Evolutionary conservation across 2,329 filamentous ascomycete genomes (phyloP).

Genomic region (Sclerotinia sclerotiorum): DNA sequence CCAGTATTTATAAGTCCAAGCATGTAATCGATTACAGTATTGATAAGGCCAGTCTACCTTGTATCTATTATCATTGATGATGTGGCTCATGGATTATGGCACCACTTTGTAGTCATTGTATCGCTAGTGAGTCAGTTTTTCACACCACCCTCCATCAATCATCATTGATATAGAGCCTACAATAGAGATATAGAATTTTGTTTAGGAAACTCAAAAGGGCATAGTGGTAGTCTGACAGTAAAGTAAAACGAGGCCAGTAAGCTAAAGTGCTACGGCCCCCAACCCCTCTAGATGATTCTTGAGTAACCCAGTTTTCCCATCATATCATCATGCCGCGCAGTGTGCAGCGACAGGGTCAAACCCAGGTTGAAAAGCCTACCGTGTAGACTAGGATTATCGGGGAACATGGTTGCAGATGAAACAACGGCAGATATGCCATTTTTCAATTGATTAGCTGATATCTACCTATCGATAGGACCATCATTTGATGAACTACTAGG

Average conservation of each 20-base stretch:
- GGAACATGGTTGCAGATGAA: slow-evolving; percentile 21
- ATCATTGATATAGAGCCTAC: neutral
- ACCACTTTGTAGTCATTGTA: neutral
- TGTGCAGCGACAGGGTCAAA: slow-evolving; percentile 19
- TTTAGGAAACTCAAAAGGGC: neutral
- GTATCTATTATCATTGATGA: neutral
- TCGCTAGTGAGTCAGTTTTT: neutral
- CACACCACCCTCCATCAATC: neutral
- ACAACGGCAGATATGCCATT: slow-evolving; percentile 18
- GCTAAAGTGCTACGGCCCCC: neutral
- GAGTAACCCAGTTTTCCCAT: slow-evolving; percentile 7
- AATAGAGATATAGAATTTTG: neutral
- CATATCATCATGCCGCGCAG: slow-evolving; percentile 17
- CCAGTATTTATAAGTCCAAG: neutral
- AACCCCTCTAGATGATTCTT: slow-evolving; percentile 9
- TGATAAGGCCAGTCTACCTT: neutral
- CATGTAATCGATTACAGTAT: neutral
- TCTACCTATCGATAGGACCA: neutral
- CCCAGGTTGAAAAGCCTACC: neutral
- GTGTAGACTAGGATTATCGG: slow-evolving; percentile 18
- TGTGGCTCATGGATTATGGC: neutral
- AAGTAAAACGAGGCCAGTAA: neutral
- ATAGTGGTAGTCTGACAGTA: neutral
- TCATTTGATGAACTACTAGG: neutral
- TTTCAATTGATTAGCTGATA: neutral